A percentile compares a stretch with the other conserved stretches of the same genome.
Conservation (phyloP, 2,329 filamentous ascomycete species). For the Penicillium sp. region DNA sequence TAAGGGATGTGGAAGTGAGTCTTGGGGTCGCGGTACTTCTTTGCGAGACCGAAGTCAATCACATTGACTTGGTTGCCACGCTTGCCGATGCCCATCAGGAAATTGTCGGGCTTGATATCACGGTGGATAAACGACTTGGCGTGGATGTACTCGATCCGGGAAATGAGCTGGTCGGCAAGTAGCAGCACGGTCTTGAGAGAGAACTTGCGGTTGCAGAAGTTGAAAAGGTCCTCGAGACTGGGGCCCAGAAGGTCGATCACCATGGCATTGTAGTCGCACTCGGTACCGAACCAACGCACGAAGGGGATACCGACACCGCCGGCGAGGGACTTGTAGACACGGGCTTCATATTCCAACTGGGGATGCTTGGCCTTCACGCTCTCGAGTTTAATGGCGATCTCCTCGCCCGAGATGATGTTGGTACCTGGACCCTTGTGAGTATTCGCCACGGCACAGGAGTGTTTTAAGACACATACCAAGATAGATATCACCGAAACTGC, state of each 20-base stretch:
- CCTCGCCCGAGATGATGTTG: slow-evolving; percentile 99
- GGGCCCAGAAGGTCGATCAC: slow-evolving; percentile 95
- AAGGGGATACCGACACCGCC: slow-evolving; percentile 98
- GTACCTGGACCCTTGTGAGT: slow-evolving; percentile 61
- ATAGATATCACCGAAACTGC: slow-evolving; percentile 97
- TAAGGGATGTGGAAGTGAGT: slow-evolving; percentile 99
- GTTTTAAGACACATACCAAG: slow-evolving; percentile 56
- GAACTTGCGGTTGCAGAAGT: slow-evolving; percentile 99
- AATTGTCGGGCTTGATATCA: slow-evolving; percentile 99
- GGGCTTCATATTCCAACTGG: slow-evolving; percentile 96
- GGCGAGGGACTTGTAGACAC: slow-evolving; percentile 80
- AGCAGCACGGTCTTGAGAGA: slow-evolving; percentile 97
- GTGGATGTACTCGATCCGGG: slow-evolving; percentile 98
- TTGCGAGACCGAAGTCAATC: slow-evolving; percentile 97
- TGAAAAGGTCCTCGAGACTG: slow-evolving; percentile 96
- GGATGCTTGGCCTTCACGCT: slow-evolving; percentile 99
- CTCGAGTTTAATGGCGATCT: slow-evolving; percentile 99
- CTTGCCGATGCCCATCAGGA: slow-evolving; percentile 98
- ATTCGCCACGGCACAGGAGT: background rate
- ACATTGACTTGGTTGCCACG: slow-evolving; percentile 99
- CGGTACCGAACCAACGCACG: slow-evolving; percentile 98
- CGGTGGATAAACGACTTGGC: slow-evolving; percentile 99
- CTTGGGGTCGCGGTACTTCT: slow-evolving; percentile 99
- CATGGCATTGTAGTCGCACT: slow-evolving; percentile 99
- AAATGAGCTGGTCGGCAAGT: slow-evolving; percentile 96